Conservation (phyloP, 805 yeast species). For the Candida boidinii region DNA sequence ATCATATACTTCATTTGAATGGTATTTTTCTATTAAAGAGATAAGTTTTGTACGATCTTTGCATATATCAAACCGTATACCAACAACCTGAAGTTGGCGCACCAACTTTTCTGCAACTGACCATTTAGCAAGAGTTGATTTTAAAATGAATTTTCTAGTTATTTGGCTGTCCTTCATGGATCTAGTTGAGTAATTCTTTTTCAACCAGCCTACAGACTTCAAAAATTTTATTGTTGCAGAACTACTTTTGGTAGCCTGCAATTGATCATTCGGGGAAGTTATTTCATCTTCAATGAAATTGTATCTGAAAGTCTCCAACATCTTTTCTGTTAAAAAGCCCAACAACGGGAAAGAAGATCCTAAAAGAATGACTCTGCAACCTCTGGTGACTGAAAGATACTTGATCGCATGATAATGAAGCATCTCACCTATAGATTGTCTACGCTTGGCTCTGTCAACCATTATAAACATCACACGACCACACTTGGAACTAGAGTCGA, state of each 20-base stretch:
- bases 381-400: slow-evolving; percentile 35
- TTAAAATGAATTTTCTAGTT: slow-evolving; percentile 25
- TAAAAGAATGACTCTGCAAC: slow-evolving; percentile 29
- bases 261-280: slow-evolving; percentile 9
- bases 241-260: too few species aligned
- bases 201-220: slow-evolving; percentile 33
- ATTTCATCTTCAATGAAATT: slow-evolving; percentile 6
- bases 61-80: slow-evolving; percentile 50
- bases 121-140: slow-evolving; percentile 37
- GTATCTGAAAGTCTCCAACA: slow-evolving; percentile 8
- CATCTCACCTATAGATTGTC: slow-evolving; percentile 47
- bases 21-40: slow-evolving; percentile 25
- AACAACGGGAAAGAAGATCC: slow-evolving; percentile 41
- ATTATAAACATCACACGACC: slow-evolving; percentile 39
- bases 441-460: slow-evolving; percentile 46
- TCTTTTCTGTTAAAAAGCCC: slow-evolving; percentile 4
- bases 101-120: slow-evolving; percentile 45
- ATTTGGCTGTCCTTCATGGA: neutral
- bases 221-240: slow-evolving; percentile 21
- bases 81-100: slow-evolving; percentile 46
- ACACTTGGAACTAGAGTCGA: slow-evolving; percentile 22
- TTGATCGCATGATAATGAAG: slow-evolving; percentile 44
- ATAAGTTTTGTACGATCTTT: slow-evolving; percentile 32
- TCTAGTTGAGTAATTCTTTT: slow-evolving; percentile 11
- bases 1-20: slow-evolving; percentile 5